phyloP scores from a whole-genome alignment of 257 asterid species.

The Lycium ferocissimum region DNA sequence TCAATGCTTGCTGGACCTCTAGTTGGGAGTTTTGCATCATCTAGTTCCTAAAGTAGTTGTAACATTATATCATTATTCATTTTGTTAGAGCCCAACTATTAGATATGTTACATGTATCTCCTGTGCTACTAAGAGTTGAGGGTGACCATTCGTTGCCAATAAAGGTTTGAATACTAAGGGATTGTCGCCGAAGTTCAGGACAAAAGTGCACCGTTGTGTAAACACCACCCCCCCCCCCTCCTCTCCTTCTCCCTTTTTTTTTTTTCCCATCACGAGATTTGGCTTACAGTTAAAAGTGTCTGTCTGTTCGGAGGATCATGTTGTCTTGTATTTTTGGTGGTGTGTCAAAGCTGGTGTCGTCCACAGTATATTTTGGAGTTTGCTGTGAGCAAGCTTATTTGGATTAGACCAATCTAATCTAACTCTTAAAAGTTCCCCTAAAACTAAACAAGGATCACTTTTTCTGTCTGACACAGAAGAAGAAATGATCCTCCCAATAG shows the following conservation, averaged over 20 bases:
- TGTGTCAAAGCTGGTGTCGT: conserved; percentile 6
- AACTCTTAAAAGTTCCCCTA: conserved; percentile 42
- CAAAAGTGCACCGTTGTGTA: conserved; percentile 77
- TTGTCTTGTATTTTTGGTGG: background rate
- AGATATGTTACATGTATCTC: background rate
- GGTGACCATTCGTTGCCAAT: conserved; percentile 59
- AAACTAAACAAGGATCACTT: conserved; percentile 40
- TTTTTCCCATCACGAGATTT: conserved; percentile 36
- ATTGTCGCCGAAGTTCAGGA: conserved; percentile 91
- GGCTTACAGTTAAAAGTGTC: conserved; percentile 28
- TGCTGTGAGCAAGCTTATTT: conserved; percentile 43
- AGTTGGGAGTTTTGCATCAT: conserved; percentile 11
- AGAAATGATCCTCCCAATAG: conserved; percentile 29
- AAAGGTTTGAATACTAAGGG: conserved; percentile 98
- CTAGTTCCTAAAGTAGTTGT: background rate
- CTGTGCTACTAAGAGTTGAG: conserved; percentile 44
- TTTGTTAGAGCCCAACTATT: background rate
- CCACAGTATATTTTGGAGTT: conserved; percentile 20
- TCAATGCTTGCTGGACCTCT: conserved; percentile 17
- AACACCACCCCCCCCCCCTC: background rate
- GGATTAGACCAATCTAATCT: conserved; percentile 51
- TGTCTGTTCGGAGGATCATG: background rate
- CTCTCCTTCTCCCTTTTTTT: conserved; percentile 28
- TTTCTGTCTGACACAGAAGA: conserved; percentile 34
- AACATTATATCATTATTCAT: background rate